Evolutionary conservation across 2,329 filamentous ascomycete species (phyloP).

Genomic region (Monilinia fructigena): DNA sequence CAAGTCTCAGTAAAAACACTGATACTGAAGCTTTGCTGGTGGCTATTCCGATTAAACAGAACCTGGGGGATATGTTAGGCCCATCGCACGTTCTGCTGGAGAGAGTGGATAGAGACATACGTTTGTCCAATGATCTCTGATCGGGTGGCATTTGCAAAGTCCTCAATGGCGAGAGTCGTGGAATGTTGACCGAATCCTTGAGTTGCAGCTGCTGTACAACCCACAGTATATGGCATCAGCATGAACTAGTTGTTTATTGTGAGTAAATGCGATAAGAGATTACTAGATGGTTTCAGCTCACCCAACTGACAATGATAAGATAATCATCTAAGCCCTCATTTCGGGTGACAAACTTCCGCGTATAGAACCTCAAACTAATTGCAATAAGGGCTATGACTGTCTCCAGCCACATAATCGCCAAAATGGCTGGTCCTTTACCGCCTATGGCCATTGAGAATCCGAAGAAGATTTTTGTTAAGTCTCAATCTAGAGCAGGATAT

Average conservation of each 20-base stretch:
- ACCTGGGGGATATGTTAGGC: conserved; percentile 12
- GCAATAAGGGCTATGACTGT: conserved; percentile 24
- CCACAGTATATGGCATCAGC: conserved; percentile 24
- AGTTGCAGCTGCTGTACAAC: conserved; percentile 17
- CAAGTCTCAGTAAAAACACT: conserved; percentile 26
- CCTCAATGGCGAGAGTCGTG: conserved; percentile 11
- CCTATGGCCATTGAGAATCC: conserved; percentile 14
- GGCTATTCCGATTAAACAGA: conserved; percentile 26
- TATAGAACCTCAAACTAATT: conserved; percentile 25
- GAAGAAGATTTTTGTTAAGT: not conserved
- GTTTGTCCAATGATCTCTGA: conserved; percentile 29
- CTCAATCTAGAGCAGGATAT: not conserved
- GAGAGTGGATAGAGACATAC: conserved; percentile 6
- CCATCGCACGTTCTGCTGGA: not conserved
- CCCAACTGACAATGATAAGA: conserved; percentile 24
- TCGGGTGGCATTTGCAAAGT: conserved; percentile 20
- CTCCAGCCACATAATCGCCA: conserved; percentile 26
- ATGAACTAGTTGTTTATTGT: conserved; percentile 17
- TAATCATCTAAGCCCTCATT: conserved; percentile 26
- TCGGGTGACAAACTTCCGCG: conserved; percentile 20
- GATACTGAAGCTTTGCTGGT: conserved; percentile 27
- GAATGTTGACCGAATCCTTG: conserved; percentile 26
- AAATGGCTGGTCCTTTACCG: conserved; percentile 25
- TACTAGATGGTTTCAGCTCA: not conserved
- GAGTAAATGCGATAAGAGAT: not conserved